Evolutionary conservation across 2,329 filamentous ascomycete genomes (phyloP).

Genomic region (Trichophyton rubrum): DNA sequence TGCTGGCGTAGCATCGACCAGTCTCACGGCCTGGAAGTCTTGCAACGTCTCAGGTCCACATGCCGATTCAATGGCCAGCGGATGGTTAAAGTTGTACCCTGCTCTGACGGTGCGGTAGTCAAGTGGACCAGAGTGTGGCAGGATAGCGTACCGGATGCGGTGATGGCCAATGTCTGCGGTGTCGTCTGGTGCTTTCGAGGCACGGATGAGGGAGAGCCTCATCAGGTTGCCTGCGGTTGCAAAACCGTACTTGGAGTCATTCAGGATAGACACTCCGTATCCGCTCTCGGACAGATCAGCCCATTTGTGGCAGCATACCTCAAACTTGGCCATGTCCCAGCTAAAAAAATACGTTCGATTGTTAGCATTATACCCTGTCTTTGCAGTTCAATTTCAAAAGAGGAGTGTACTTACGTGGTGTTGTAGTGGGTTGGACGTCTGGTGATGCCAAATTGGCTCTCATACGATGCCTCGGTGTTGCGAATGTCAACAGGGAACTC

Average conservation of each 20-base stretch:
- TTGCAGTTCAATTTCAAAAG: neutral
- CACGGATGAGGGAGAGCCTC: slow-evolving; percentile 73
- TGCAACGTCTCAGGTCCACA: slow-evolving; percentile 15
- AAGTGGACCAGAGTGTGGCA: slow-evolving; percentile 67
- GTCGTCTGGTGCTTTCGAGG: slow-evolving; percentile 83
- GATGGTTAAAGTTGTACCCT: slow-evolving; percentile 83
- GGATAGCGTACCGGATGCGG: slow-evolving; percentile 75
- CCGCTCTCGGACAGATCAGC: slow-evolving; percentile 78
- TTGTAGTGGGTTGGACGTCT: slow-evolving; percentile 94
- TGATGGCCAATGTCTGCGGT: slow-evolving; percentile 91
- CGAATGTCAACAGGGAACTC: slow-evolving; percentile 89
- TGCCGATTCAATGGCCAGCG: slow-evolving; percentile 46
- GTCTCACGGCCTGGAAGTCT: slow-evolving; percentile 46
- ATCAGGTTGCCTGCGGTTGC: slow-evolving; percentile 80
- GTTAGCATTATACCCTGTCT: slow-evolving; percentile 16
- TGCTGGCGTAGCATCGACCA: slow-evolving; percentile 52
- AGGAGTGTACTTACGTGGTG: slow-evolving; percentile 53
- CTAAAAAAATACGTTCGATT: slow-evolving; percentile 20
- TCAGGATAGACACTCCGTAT: slow-evolving; percentile 84
- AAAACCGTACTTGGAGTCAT: slow-evolving; percentile 94
- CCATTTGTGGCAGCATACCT: slow-evolving; percentile 92
- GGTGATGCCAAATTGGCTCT: slow-evolving; percentile 85
- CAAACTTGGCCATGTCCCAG: slow-evolving; percentile 97
- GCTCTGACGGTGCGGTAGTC: slow-evolving; percentile 64
- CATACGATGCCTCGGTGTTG: slow-evolving; percentile 87